Conservation (phyloP, 768 basidiomycete species). For the Hemileccinum impolitum region DNA sequence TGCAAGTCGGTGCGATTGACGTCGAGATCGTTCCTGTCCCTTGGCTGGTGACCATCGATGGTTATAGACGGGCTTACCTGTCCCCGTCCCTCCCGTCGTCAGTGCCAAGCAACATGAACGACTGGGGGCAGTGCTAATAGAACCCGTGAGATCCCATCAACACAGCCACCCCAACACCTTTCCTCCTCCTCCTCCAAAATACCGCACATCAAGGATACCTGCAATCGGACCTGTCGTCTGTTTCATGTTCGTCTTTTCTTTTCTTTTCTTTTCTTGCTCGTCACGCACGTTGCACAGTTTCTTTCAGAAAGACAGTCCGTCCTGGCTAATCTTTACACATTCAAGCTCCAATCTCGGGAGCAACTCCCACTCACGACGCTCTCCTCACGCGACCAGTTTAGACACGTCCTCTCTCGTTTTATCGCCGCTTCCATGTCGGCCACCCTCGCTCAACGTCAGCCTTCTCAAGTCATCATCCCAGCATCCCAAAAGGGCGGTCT, state of each 20-base stretch:
- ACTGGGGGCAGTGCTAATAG: too few relatives aligned
- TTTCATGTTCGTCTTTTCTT: constrained; percentile 10
- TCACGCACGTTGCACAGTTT: constrained; percentile 6
- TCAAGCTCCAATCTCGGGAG: constrained; percentile 27
- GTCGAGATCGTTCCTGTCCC: too few relatives aligned
- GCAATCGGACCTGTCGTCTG: constrained; percentile 24
- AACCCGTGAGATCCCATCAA: too few relatives aligned
- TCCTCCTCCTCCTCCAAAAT: constrained; percentile 8
- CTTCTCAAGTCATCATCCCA: constrained; percentile 21
- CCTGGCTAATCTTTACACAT: constrained; percentile 28
- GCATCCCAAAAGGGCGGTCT: constrained; percentile 40
- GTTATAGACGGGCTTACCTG: too few relatives aligned
- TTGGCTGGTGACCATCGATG: too few relatives aligned
- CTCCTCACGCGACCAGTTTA: constrained; percentile 53
- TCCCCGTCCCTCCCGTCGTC: too few relatives aligned
- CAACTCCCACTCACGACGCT: constrained; percentile 44
- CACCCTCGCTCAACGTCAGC: constrained; percentile 20
- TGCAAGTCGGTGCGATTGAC: too few relatives aligned
- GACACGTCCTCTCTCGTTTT: constrained; percentile 51
- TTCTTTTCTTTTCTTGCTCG: not conserved
- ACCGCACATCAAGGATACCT: constrained; percentile 16
- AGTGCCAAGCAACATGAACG: too few relatives aligned
- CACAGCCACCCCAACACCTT: constrained; percentile 13
- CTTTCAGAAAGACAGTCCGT: constrained; percentile 27
- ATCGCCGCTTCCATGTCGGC: constrained; percentile 49